Conservation (phyloP, 176 grass and related monocot species). For the Oryza officinalis region DNA sequence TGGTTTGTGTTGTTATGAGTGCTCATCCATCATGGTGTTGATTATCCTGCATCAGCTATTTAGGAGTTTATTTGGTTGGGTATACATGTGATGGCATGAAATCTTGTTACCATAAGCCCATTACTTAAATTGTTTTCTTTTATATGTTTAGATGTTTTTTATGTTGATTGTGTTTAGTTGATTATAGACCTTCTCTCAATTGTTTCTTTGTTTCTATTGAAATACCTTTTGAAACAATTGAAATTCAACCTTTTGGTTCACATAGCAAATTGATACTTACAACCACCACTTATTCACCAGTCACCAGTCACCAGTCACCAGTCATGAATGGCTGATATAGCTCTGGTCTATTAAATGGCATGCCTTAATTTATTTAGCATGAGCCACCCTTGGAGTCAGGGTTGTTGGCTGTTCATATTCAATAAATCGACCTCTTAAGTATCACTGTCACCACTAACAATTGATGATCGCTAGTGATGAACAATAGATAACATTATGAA, state of each 20-base stretch:
- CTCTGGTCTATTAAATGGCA: not conserved
- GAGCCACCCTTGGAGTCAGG: not conserved
- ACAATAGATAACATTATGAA: not conserved
- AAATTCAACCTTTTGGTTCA: not conserved
- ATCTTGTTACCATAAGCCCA: not conserved
- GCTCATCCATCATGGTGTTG: not conserved
- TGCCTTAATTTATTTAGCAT: not conserved
- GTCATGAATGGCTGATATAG: not conserved
- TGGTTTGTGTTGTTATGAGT: conserved; percentile 6
- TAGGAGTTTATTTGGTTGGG: not conserved
- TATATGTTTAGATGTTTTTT: not conserved
- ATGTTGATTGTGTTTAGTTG: not conserved
- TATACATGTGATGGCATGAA: not conserved
- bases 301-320: not conserved
- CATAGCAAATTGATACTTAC: not conserved
- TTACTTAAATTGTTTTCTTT: not conserved
- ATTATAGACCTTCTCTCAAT: not conserved
- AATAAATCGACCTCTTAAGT: not conserved
- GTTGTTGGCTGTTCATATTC: not conserved
- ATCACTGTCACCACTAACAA: not conserved
- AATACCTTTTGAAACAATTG: not conserved
- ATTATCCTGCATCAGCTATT: not conserved
- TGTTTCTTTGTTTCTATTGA: not conserved
- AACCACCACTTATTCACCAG: not conserved
- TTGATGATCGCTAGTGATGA: not conserved